A percentile compares a stretch with the other conserved stretches of the same genome.
These are phyloP conservation scores for Vitellaria paradoxa DNA, from an alignment of 179 eudicot species.

Conservation along the genomic window DNA sequence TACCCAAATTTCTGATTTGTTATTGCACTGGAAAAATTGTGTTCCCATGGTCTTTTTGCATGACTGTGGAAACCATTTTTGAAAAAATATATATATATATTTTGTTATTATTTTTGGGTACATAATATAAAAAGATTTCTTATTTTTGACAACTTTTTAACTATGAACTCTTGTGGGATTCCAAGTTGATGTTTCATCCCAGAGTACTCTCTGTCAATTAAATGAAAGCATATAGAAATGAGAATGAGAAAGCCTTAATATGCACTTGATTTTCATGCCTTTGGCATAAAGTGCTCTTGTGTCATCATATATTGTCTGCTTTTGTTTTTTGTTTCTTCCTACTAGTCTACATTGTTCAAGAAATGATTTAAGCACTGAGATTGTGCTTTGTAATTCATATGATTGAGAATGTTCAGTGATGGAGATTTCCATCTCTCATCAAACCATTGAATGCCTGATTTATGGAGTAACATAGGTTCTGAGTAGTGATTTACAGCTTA, in stretches of 20 bases:
- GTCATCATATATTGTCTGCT: not conserved
- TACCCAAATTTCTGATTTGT: too few relatives aligned
- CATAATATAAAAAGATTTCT: too few relatives aligned
- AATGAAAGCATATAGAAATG: too few relatives aligned
- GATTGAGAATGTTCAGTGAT: not conserved
- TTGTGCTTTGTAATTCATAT: conserved; percentile 3
- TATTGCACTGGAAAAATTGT: too few relatives aligned
- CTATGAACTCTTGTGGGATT: too few relatives aligned
- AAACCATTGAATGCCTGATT: conserved; percentile 9
- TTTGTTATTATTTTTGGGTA: too few relatives aligned
- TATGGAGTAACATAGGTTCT: not conserved
- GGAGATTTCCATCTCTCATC: not conserved
- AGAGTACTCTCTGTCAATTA: too few relatives aligned
- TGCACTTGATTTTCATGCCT: not conserved
- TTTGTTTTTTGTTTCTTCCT: not conserved
- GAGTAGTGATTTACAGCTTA: not conserved
- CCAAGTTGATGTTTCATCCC: too few relatives aligned
- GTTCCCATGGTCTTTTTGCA: too few relatives aligned
- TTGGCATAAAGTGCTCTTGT: not conserved
- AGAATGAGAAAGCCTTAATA: not conserved
- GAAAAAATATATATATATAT: too few relatives aligned
- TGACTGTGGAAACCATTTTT: too few relatives aligned
- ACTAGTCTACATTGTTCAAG: not conserved
- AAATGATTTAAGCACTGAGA: not conserved
- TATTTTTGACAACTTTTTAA: too few relatives aligned